Conservation (phyloP, 192 early-diverging fungal genomes). For the Coemansia umbellata region DNA sequence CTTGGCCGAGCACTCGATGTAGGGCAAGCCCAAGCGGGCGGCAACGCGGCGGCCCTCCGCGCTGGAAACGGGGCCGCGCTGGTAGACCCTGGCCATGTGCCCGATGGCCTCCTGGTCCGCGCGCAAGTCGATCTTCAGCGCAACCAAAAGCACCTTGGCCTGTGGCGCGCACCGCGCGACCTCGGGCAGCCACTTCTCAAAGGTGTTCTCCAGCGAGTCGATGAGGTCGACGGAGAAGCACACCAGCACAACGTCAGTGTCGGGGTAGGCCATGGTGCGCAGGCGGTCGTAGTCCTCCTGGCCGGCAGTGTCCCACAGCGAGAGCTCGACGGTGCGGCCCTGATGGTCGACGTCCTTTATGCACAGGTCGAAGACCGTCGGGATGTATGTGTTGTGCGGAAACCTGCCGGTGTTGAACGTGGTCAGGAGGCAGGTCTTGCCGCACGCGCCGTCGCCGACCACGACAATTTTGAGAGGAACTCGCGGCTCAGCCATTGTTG, state of each 20-base stretch:
- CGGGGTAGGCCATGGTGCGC: constrained; percentile 82
- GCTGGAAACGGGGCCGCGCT: constrained; percentile 3
- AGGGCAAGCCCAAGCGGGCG: constrained; percentile 63
- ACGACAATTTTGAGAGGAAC: constrained; percentile 68
- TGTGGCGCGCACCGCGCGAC: background rate
- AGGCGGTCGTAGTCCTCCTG: constrained; percentile 94
- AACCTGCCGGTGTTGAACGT: constrained; percentile 78
- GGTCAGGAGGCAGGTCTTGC: constrained; percentile 82
- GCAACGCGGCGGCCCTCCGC: constrained; percentile 63
- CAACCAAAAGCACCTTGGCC: constrained; percentile 24
- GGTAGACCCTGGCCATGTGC: constrained; percentile 52
- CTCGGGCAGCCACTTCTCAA: constrained; percentile 26
- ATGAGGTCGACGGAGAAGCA: constrained; percentile 84
- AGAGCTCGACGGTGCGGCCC: constrained; percentile 76
- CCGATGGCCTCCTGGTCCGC: constrained; percentile 22
- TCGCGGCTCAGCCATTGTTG: background rate
- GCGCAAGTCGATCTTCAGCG: constrained; percentile 48
- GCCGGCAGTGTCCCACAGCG: constrained; percentile 92
- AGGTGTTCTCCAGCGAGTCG: constrained; percentile 74
- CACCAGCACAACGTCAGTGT: constrained; percentile 84
- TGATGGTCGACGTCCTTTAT: constrained; percentile 83
- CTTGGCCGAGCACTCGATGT: constrained; percentile 78
- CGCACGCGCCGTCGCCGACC: constrained; percentile 85
- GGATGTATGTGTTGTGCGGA: constrained; percentile 65
- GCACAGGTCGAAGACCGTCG: constrained; percentile 92